Percentiles rank a stretch among this genome's conserved stretches.
Conservation (phyloP, 768 basidiomycete genomes). For the Boletus tomentosulus region DNA sequence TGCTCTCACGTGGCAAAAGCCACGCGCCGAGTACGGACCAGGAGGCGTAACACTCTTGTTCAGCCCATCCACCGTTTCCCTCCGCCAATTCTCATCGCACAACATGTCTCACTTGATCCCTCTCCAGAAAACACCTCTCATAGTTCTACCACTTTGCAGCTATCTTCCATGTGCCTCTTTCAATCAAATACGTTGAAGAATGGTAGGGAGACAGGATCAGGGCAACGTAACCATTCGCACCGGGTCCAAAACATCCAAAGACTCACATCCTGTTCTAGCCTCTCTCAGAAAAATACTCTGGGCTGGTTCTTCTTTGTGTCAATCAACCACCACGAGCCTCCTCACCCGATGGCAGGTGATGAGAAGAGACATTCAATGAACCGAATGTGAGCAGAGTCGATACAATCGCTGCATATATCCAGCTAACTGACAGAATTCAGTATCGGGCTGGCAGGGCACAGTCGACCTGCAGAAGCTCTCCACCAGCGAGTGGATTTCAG, state of each 20-base stretch:
- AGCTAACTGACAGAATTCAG: slow-evolving; percentile 9
- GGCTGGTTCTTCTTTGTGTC: neutral
- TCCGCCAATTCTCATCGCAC: slow-evolving; percentile 28
- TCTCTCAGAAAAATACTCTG: neutral
- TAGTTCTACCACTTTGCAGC: neutral
- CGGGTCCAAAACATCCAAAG: slow-evolving; percentile 1
- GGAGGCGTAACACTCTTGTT: slow-evolving; percentile 32
- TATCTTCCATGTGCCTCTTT: neutral
- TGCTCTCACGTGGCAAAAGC: slow-evolving; percentile 29
- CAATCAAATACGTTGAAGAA: neutral
- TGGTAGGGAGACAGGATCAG: slow-evolving; percentile 16
- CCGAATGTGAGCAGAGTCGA: slow-evolving; percentile 2
- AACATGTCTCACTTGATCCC: slow-evolving; percentile 13
- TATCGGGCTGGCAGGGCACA: neutral
- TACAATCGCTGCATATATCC: slow-evolving; percentile 13
- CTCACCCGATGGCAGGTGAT: slow-evolving; percentile 21
- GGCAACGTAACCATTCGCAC: slow-evolving; percentile 20
- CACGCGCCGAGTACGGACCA: slow-evolving; percentile 29
- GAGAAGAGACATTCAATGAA: slow-evolving; percentile 4
- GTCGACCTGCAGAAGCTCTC: neutral
- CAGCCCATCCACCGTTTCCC: slow-evolving; percentile 29
- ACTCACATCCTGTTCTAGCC: slow-evolving; percentile 8
- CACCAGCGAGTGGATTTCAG: slow-evolving; percentile 8
- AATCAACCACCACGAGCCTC: neutral
- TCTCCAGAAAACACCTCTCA: slow-evolving; percentile 1